phyloP scores from a whole-genome alignment of 1,284 basidiomycete genomes.

The Ustilago bromivora region DNA sequence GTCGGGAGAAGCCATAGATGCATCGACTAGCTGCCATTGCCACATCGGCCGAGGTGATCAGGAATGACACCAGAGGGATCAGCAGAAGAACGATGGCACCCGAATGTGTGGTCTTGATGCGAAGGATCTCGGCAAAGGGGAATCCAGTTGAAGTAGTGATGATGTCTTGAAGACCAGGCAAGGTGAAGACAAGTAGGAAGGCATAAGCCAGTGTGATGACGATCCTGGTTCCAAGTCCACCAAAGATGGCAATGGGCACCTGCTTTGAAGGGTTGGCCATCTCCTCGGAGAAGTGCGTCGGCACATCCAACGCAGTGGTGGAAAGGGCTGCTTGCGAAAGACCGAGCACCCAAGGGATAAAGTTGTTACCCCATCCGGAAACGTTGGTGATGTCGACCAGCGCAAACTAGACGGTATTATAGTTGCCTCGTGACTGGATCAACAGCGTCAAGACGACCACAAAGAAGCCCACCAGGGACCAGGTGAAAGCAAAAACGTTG shows the following conservation, averaged over 20 bases:
- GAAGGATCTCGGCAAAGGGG: conserved; percentile 37
- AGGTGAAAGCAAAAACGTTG: conserved; percentile 35
- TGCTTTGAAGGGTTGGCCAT: conserved; percentile 23
- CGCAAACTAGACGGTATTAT: conserved; percentile 36
- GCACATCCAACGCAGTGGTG: conserved; percentile 34
- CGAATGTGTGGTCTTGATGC: conserved; percentile 20
- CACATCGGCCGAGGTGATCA: conserved; percentile 24
- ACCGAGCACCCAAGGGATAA: conserved; percentile 35
- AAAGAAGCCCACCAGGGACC: conserved; percentile 28
- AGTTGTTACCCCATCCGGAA: conserved; percentile 31
- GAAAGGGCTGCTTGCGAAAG: conserved; percentile 35
- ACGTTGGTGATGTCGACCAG: conserved; percentile 35
- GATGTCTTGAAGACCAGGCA: conserved; percentile 21
- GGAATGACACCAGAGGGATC: conserved; percentile 30
- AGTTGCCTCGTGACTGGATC: conserved; percentile 27
- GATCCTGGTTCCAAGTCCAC: conserved; percentile 17
- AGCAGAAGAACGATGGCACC: conserved; percentile 38
- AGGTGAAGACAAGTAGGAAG: conserved; percentile 35
- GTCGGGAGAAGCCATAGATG: conserved; percentile 26
- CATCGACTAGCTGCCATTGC: conserved; percentile 31
- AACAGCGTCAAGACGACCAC: conserved; percentile 25
- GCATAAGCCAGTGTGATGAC: conserved; percentile 27
- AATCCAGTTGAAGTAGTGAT: conserved; percentile 36
- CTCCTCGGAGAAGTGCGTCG: conserved; percentile 42
- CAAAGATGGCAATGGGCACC: conserved; percentile 34